Evolutionary conservation across 2,329 filamentous ascomycete genomes (phyloP), one percentile per base, ranked within the genome.

Genomic region (Aspergillus spinulosporus): DNA sequence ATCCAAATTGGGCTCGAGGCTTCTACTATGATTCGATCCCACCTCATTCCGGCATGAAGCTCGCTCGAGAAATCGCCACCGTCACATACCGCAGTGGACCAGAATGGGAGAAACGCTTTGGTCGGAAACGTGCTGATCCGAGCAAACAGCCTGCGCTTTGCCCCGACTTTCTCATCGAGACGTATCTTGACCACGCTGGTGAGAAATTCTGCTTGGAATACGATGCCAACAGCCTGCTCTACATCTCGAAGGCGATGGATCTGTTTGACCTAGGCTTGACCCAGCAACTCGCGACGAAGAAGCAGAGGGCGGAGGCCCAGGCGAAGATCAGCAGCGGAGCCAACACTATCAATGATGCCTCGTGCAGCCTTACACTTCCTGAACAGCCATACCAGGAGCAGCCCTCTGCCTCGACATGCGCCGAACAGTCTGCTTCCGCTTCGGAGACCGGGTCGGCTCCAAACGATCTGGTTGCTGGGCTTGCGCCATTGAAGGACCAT

Each of bases 201-300:
- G 94, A 99, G 78, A 99, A 99, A 74, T 99, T 96, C 80, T 97
- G 92, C 70, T 81, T 99, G 28, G 92, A 94, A 61, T 97, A 97
- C 71, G 94, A 99, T 68, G 86, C 94, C 28, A 99, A 99, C 75
- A 96, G 92, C 68, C 78, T 97, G 39, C 80, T 99, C 2, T 99
- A 99, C 72, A 90, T 99, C 55, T 96, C 91, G 72, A 99, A 99
- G 76, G 94, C 94, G 4, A 99, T 99, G 94, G 94, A 99, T 70
- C 80, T 99, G 9, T 99, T 99, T 72, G 94, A 99, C 67, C 83
- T 99, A 0, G 92, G 94, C 26, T 78, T 79, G 47, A 82, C 84
- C 42, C 86, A 88, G 68, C 90, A 92, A 69, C 73, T 78, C 3
- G 84, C 82, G 15, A 85, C 89, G 2, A 78, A 78, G 15, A 69